Evolutionary conservation across 495 filamentous ascomycete species (phyloP).

Genomic region (Staphylotrichum longicolle): DNA sequence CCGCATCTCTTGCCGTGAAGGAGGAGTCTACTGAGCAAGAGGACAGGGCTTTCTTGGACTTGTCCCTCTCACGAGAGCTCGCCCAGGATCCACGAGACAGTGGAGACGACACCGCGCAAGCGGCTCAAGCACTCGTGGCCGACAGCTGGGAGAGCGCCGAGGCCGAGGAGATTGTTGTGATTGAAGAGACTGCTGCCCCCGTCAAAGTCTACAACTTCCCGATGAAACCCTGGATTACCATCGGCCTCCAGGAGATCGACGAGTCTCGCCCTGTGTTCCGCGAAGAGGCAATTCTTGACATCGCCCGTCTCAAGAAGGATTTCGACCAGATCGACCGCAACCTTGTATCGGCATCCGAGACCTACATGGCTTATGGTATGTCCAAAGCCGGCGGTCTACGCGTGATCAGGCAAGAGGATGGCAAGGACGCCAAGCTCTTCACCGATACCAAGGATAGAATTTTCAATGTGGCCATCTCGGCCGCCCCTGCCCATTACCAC

Average conservation of each 20-base stretch:
- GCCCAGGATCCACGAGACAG: conserved; percentile 57
- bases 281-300: conserved; percentile 74
- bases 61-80: conserved; percentile 49
- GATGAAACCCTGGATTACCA: conserved; percentile 89
- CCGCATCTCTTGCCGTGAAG: conserved; percentile 52
- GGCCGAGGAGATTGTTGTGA: conserved; percentile 66
- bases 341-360: conserved; percentile 81
- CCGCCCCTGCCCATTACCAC: conserved; percentile 48
- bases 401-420: conserved; percentile 91
- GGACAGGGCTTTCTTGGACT: conserved; percentile 50
- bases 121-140: conserved; percentile 47
- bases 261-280: conserved; percentile 54
- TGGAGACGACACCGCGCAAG: conserved; percentile 54
- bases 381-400: conserved; percentile 86
- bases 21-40: conserved; percentile 58
- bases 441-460: conserved; percentile 82
- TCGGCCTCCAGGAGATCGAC: conserved; percentile 54
- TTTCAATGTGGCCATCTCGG: conserved; percentile 86
- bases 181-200: conserved; percentile 62
- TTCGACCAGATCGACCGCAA: conserved; percentile 97
- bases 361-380: conserved; percentile 90
- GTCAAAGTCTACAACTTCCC: conserved; percentile 91
- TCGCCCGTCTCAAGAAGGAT: conserved; percentile 91
- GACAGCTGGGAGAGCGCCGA: conserved; percentile 81
- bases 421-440: conserved; percentile 84